These are phyloP conservation scores for Bacidia rubella DNA, from an alignment of 495 filamentous ascomycete genomes.

Conservation along the genomic window DNA sequence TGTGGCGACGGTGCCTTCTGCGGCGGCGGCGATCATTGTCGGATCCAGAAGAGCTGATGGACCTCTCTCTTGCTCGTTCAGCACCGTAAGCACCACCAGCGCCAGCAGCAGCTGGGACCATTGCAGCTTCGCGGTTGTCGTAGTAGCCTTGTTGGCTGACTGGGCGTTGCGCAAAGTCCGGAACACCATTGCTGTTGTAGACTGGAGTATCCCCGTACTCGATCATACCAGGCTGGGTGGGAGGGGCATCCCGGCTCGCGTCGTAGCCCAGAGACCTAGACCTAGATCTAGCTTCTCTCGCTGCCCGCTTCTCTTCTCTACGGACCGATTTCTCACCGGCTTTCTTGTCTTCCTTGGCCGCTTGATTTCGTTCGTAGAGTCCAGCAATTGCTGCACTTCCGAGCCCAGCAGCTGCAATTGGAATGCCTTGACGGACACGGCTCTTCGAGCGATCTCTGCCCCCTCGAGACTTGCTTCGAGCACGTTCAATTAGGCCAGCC, in stretches of 20 bases:
- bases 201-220: conserved; percentile 65
- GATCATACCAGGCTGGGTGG: conserved; percentile 60
- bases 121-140: conserved; percentile 21
- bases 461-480: conserved; percentile 56
- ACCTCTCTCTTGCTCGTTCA: conserved; percentile 24
- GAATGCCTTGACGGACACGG: conserved; percentile 44
- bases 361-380: conserved; percentile 65
- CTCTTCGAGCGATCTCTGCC: conserved; percentile 44
- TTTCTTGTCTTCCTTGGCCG: conserved; percentile 47
- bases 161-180: conserved; percentile 34
- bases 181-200: conserved; percentile 32
- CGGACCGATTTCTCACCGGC: conserved; percentile 27
- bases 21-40: conserved; percentile 27
- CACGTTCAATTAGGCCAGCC: conserved; percentile 61
- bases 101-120: conserved; percentile 26
- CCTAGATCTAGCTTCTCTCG: conserved; percentile 29
- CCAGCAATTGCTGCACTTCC: conserved; percentile 69
- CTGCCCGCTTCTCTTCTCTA: conserved; percentile 14
- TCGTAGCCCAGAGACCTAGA: conserved; percentile 45
- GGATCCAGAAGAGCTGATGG: conserved; percentile 31
- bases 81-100: conserved; percentile 21
- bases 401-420: conserved; percentile 60
- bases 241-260: conserved; percentile 41
- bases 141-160: conserved; percentile 30
- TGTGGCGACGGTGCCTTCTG: conserved; percentile 30